Conservation (phyloP, 2,329 filamentous ascomycete genomes). For the Plenodomus tracheiphilus region DNA sequence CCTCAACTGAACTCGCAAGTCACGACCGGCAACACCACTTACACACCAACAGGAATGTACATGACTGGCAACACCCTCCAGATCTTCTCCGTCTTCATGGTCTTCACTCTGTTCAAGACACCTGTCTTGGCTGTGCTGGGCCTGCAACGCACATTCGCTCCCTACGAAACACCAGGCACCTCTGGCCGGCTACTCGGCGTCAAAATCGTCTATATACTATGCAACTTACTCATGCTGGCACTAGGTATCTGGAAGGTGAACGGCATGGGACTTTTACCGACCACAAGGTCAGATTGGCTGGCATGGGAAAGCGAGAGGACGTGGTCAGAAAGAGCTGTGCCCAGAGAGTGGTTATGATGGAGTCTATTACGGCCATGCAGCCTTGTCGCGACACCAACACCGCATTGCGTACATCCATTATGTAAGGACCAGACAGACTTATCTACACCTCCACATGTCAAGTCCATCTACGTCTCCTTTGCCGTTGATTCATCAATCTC, state of each 20-base stretch:
- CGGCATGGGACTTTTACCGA: conserved; percentile 93
- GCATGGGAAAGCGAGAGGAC: conserved; percentile 82
- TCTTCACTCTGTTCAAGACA: conserved; percentile 98
- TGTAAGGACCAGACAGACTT: too few species aligned
- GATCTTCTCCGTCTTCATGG: conserved; percentile 99
- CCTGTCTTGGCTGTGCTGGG: conserved; percentile 81
- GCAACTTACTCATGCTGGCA: conserved; percentile 81
- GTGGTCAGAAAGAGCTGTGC: conserved; percentile 43
- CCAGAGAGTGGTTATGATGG: conserved; percentile 39
- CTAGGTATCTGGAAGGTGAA: conserved; percentile 97
- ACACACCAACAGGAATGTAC: conserved; percentile 71
- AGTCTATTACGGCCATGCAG: background rate
- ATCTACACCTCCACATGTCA: too few species aligned
- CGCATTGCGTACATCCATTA: background rate
- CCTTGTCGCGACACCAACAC: background rate
- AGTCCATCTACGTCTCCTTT: too few species aligned
- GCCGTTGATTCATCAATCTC: too few species aligned
- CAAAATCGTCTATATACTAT: conserved; percentile 84
- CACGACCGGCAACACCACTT: conserved; percentile 1
- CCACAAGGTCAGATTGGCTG: conserved; percentile 94
- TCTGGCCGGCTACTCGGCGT: conserved; percentile 74
- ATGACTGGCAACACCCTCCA: conserved; percentile 99
- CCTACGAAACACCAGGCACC: conserved; percentile 83
- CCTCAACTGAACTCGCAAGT: too few species aligned
- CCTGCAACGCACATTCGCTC: conserved; percentile 86